phyloP scores from a whole-genome alignment of 179 eudicot genomes.

The Patellifolia procumbens region DNA sequence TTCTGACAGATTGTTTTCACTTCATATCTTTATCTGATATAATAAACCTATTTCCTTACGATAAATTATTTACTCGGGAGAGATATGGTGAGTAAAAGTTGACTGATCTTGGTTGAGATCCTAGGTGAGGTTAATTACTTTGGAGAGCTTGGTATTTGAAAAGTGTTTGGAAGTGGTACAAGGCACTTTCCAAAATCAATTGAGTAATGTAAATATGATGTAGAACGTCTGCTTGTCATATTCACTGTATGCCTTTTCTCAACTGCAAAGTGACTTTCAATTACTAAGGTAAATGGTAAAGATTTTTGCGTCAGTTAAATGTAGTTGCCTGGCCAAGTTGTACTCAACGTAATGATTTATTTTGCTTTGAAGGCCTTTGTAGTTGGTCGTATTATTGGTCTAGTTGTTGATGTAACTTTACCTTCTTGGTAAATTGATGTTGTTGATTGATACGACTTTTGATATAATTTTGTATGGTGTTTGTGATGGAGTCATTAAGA shows the following conservation, averaged over 20 bases:
- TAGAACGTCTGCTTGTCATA: background rate
- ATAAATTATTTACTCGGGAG: background rate
- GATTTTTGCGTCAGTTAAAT: background rate
- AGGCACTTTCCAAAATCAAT: background rate
- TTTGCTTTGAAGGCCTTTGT: background rate
- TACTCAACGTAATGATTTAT: background rate
- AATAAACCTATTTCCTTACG: background rate
- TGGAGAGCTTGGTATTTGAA: background rate
- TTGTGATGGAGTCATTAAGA: background rate
- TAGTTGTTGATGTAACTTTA: background rate
- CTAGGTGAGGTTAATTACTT: background rate
- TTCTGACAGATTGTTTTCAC: no score
- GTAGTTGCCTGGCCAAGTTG: background rate
- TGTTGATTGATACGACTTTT: background rate
- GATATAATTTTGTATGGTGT: background rate
- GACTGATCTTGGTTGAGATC: background rate
- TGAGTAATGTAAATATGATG: background rate
- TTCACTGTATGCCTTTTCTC: background rate
- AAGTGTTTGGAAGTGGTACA: background rate
- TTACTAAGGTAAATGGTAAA: background rate
- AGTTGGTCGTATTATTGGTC: background rate
- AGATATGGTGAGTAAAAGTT: background rate
- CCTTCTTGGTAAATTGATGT: background rate
- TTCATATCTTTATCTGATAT: background rate
- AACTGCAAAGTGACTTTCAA: background rate